Conservation (phyloP, 768 basidiomycete species). For the Mycena venus region DNA sequence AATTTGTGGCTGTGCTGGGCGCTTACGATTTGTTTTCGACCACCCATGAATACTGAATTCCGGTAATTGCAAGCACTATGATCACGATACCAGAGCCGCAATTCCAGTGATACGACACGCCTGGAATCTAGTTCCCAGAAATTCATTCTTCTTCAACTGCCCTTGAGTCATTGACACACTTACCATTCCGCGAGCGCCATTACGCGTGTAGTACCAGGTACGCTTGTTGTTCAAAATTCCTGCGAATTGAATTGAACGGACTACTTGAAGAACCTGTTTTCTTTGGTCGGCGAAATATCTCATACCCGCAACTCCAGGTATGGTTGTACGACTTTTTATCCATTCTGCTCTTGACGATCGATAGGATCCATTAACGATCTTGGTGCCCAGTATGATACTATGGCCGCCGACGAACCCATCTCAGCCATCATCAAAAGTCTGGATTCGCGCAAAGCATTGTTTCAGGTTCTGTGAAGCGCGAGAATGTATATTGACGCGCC, state of each 20-base stretch:
- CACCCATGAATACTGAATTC: too few relatives aligned
- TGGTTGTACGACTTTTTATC: background rate
- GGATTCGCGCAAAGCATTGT: conserved; percentile 2
- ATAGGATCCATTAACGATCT: background rate
- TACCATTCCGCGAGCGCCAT: too few relatives aligned
- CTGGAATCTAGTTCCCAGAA: too few relatives aligned
- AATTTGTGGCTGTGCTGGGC: background rate
- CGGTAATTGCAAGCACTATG: too few relatives aligned
- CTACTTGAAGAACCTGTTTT: background rate
- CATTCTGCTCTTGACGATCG: background rate
- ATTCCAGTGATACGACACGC: too few relatives aligned
- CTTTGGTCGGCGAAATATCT: background rate
- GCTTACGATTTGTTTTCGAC: too few relatives aligned
- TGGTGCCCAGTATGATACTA: background rate
- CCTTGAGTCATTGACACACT: too few relatives aligned
- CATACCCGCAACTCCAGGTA: background rate
- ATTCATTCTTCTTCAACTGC: too few relatives aligned
- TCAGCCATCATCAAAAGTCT: background rate
- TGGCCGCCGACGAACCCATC: background rate
- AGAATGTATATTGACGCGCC: background rate
- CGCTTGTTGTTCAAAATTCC: too few relatives aligned
- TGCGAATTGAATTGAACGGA: background rate
- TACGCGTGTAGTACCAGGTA: too few relatives aligned
- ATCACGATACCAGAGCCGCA: too few relatives aligned
- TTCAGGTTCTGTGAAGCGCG: background rate